Evolutionary conservation across 371 early-diverging fungal genomes (phyloP).

Genomic region (Basidiobolus meristosporus): DNA sequence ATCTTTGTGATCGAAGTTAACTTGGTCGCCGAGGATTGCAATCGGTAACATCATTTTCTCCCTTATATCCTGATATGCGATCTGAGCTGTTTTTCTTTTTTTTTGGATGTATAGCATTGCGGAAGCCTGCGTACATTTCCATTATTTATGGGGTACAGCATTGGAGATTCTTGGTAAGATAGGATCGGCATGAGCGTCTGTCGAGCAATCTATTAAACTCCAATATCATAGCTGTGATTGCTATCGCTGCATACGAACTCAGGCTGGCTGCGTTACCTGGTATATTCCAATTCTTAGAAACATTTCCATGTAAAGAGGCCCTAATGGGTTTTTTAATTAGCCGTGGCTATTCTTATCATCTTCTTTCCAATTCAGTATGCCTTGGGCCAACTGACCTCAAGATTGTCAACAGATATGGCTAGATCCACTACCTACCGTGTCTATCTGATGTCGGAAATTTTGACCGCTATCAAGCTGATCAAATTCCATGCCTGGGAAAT

Average conservation of each 20-base stretch:
- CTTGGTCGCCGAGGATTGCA: constrained; percentile 32
- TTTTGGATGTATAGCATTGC: constrained; percentile 18
- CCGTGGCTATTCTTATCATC: constrained; percentile 26
- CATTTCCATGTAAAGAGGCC: not conserved
- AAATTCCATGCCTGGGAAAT: constrained; percentile 60
- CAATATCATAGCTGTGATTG: constrained; percentile 1
- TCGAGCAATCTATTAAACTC: no score
- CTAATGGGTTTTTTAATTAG: no score
- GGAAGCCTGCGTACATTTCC: constrained; percentile 41
- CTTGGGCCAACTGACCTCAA: constrained; percentile 22
- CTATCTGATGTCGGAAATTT: constrained; percentile 42
- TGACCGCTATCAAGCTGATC: constrained; percentile 53
- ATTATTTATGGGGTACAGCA: constrained; percentile 46
- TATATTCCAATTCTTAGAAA: not conserved
- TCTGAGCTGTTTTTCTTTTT: no score
- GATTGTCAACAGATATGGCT: constrained; percentile 12
- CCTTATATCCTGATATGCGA: constrained; percentile 4
- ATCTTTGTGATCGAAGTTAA: constrained; percentile 1
- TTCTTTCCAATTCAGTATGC: constrained; percentile 39
- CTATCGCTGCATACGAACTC: constrained; percentile 23
- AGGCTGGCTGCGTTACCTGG: constrained; percentile 24
- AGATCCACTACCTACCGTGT: constrained; percentile 30
- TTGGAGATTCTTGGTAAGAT: constrained; percentile 25
- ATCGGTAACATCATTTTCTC: constrained; percentile 9
- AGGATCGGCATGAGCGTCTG: not conserved